Conservation (phyloP, 805 yeast genomes). For the Kuraishia hungarica region DNA sequence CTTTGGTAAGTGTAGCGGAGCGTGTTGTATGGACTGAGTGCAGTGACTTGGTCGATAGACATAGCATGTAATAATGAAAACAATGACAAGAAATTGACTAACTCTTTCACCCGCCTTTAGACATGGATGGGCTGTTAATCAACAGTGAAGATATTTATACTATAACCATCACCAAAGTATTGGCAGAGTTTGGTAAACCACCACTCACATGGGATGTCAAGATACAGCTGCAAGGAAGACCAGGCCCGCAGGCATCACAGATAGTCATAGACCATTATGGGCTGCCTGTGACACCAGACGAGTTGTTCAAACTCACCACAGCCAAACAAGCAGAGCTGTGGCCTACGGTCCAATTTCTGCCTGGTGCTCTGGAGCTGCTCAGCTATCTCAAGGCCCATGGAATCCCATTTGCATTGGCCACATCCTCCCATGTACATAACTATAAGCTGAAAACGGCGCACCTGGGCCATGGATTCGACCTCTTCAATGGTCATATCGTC, state of each 20-base stretch:
- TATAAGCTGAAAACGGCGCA: slow-evolving; percentile 69
- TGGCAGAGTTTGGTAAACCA: slow-evolving; percentile 66
- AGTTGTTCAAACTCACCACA: slow-evolving; percentile 43
- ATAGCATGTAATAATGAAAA: slow-evolving; percentile 14
- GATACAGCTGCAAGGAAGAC: slow-evolving; percentile 81
- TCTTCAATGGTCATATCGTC: slow-evolving; percentile 58
- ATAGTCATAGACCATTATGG: slow-evolving; percentile 60
- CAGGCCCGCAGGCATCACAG: slow-evolving; percentile 69
- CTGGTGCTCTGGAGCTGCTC: slow-evolving; percentile 77
- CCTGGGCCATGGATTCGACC: slow-evolving; percentile 49
- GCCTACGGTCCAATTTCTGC: slow-evolving; percentile 59
- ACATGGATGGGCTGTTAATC: slow-evolving; percentile 92
- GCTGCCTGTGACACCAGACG: slow-evolving; percentile 49
- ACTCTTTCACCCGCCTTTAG: slow-evolving; percentile 27
- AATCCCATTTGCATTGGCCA: slow-evolving; percentile 85
- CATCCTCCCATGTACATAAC: slow-evolving; percentile 63
- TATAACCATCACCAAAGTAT: slow-evolving; percentile 56
- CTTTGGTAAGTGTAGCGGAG: slow-evolving; percentile 43
- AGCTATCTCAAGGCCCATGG: slow-evolving; percentile 36
- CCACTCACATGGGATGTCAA: slow-evolving; percentile 88
- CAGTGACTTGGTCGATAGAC: no score
- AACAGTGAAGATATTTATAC: slow-evolving; percentile 93
- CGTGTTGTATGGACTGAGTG: neutral
- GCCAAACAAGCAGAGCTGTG: slow-evolving; percentile 50
- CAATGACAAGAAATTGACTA: slow-evolving; percentile 13